Percentiles rank a stretch among this genome's conserved stretches.
phyloP scores from a whole-genome alignment of 345 rosid genomes.

The Camelina laxa region DNA sequence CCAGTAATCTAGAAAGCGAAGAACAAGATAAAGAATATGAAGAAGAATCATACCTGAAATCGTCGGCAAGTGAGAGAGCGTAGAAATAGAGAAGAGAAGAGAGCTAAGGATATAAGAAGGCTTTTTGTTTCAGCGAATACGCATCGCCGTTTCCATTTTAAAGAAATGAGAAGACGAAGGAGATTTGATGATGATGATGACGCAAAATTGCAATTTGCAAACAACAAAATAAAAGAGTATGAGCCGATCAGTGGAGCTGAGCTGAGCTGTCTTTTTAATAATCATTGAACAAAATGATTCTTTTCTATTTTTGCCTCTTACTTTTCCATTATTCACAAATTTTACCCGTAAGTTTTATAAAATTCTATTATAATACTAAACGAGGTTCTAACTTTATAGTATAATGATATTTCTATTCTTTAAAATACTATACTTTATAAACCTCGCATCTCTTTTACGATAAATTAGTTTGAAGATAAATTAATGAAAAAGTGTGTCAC shows the following conservation, averaged over 20 bases:
- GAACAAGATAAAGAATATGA: background rate
- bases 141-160: conserved; percentile 23
- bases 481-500: conserved; percentile 1
- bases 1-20: background rate
- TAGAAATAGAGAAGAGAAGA: background rate
- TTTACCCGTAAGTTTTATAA: background rate
- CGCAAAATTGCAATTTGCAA: background rate
- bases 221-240: no score
- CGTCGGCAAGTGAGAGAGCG: conserved; percentile 9
- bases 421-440: background rate
- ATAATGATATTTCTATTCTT: background rate
- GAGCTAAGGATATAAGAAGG: background rate
- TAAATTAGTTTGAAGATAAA: background rate
- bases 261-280: conserved; percentile 24
- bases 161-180: background rate
- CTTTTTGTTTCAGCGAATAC: background rate
- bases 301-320: conserved; percentile 23
- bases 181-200: background rate
- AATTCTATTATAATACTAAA: background rate
- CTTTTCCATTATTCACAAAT: conserved; percentile 19
- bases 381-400: background rate
- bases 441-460: background rate
- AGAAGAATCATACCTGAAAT: conserved; percentile 35
- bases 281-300: conserved; percentile 2
- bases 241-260: conserved; percentile 44